Base-by-base conservation (phyloP, 2,329 filamentous ascomycete species). In the Kalmusia sp. region DNA sequence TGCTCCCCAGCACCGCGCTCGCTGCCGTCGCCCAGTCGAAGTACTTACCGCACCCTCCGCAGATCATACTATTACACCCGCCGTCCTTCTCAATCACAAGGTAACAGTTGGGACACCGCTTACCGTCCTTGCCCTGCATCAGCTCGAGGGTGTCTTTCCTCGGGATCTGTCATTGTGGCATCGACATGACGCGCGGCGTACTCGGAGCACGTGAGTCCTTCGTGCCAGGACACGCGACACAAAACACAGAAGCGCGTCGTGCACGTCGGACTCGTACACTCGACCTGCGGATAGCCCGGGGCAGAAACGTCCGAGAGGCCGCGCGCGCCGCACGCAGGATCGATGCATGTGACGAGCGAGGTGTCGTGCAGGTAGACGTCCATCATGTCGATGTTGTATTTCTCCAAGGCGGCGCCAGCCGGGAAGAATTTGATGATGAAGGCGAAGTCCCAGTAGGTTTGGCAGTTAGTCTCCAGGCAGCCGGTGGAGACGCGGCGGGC, bases 11-110 rank as follows among this genome's bases (percentile, higher is more conserved):
- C 9, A 68, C 57, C 4, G 57, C 66, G n/a, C 51, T 58, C 24
- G 55, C 62, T 5, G 67, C 67, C 17, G 55, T 61, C 1, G 51
- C 51, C 66, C 67, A 70, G 25, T 69, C 59, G 57, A 70, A 69
- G 35, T 57, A 61, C 30, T 61, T 69, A 12, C 55, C 40, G 28
- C 67, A 71, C 0, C 59, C 62, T 1, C 33, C 17, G 38, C 68
- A 71, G 15, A 41, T 56, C 63, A 69, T 68, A 21, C 51, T 56
- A 27, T 65, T 47, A 30, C 68, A 70, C 1, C 68, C 68, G 1
- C 66, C 66, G 19, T 68, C 65, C 31, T 69, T 69, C 49, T 69
- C 67, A 24, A 71, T 65, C 1, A 70, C 63, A 2, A 71, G 38
- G 12, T 62, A 57, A 50, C 68, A 71, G 25, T 70, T 68, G 1